A percentile compares a stretch with the other conserved stretches of the same genome.
These are phyloP conservation scores for Schrenkiella parvula DNA, from an alignment of 345 rosid species.

Conservation along the genomic window DNA sequence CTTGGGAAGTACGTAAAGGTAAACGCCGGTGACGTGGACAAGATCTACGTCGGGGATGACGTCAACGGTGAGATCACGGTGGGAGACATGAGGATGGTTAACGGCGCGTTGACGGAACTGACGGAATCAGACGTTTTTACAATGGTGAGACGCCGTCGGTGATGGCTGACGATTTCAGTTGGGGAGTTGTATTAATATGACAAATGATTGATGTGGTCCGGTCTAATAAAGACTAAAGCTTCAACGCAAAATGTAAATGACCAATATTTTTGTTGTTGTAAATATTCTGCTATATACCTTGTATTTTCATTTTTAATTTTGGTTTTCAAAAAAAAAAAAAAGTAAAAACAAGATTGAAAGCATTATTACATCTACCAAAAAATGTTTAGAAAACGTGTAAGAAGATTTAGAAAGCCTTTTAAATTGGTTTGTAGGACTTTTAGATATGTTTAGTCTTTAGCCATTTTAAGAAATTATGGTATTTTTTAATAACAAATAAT, in stretches of 20 bases:
- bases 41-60: slow-evolving; percentile 47
- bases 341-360: too few species aligned
- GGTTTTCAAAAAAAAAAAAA: too few species aligned
- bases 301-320: too few species aligned
- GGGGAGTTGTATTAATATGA: background rate
- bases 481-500: background rate
- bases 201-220: background rate
- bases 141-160: slow-evolving; percentile 53
- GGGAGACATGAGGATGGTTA: slow-evolving; percentile 57
- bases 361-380: background rate
- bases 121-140: slow-evolving; percentile 41
- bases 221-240: background rate
- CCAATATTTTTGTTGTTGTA: background rate
- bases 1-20: slow-evolving; percentile 37
- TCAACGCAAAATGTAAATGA: slow-evolving; percentile 14
- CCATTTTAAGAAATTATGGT: background rate
- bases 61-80: slow-evolving; percentile 40
- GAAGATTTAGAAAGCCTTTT: background rate
- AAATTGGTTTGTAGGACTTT: background rate
- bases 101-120: slow-evolving; percentile 39
- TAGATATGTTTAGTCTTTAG: background rate
- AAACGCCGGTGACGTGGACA: slow-evolving; percentile 32
- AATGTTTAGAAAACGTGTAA: background rate
- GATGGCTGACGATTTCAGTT: background rate
- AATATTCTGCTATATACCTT: background rate